Base-by-base conservation (phyloP, 352 stramenopile genomes). In the Phytophthora crassamura region DNA sequence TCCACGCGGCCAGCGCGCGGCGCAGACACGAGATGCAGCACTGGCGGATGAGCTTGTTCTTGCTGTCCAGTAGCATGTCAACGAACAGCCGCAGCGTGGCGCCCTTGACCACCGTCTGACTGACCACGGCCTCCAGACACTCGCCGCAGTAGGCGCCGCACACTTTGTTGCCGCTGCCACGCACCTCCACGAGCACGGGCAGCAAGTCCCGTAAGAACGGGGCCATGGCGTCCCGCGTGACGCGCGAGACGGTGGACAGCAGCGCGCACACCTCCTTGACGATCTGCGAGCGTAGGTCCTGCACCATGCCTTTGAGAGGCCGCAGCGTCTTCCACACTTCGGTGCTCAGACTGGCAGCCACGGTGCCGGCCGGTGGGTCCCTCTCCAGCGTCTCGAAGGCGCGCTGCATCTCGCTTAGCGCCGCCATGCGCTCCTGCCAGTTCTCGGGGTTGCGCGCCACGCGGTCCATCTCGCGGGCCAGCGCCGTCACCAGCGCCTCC, bases 271-370 rank as follows among this genome's bases (percentile, higher is more conserved):
- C 85, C 46, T 93, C 87, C 60, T 95, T 95, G 59, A 95, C 87
- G 57, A 95, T 91, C 65, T 95, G 87, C 16, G 87, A 95, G 33
- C 87, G 80, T 52, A 95, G 59, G 50, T 95, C 87, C 55, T 91
- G 81, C 49, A 95, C 70, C 71, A 93, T 83, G 20, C 40, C 39
- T 48, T 90, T 91, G 15, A 95, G 75, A 18, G 85, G 85, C 64
- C 88, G 84, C 56, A 95, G 74, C 20, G 73, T 70, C 56, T 87
- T 88, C 87, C 87, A 95, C 16, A 88, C 57, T 7, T 94, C 85
- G 6, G 73, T 68, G 16, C 69, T 77, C 7, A 94, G 50, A 25
- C 71, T 71, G 63, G 41, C 66, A 46, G 51, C 30, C 25, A 82
- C 55, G 20, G 57, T 69, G 5, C 67, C 60, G 3, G 36, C 58